Evolutionary conservation across 164 flowering plant species (phyloP), one percentile per base, ranked within the genome.

Genomic region (Hamamelis virginiana): DNA sequence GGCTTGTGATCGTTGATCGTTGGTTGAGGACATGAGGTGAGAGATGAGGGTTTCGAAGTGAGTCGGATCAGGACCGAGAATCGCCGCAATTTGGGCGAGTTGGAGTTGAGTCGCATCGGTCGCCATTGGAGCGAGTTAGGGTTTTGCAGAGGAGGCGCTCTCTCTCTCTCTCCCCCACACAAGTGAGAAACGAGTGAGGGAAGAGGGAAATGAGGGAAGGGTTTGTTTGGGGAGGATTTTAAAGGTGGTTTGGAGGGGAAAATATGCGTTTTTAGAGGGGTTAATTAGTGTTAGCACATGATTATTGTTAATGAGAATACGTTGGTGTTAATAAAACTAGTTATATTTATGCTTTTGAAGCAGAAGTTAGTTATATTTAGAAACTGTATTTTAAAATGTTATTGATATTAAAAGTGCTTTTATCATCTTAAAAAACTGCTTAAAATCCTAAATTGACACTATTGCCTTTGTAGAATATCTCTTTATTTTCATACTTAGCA

Each of bases 1-100:
- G 58, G 84, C 81, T 25, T 81, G 77, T 8, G 81, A 76, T 1
- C 84, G 77, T 46, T 69, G 77, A 10, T 76, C 84, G 72, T 81
- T 81, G 41, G 68, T 21, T 13, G 80, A 25, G 59, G 78, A 76
- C 81, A 81, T 76, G 57, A 81, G 84, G 69, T 76, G 78, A 1
- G 77, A 67, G 60, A 78, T 63, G 27, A 81, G 76, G 71, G 77
- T 68, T 51, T 81, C 84, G 75, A 81, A 81, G 16, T 72, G 81
- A 19, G 76, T 18, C 12, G 73, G 48, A 59, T 81, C 81, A 19
- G 81, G 79, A 9, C 77, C 75, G 27, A 81, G 81, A 23, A 69
- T 67, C 25, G 78, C 67, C 3, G 77, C 74, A 46, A 79, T 46
- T 64, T 79, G 82, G 14, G 80, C 75, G 23, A 57, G 80, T 11